Percentiles rank a stretch among this genome's conserved stretches.
Conservation (phyloP, 2,329 filamentous ascomycete species). For the Myriosclerotinia scirpicola region DNA sequence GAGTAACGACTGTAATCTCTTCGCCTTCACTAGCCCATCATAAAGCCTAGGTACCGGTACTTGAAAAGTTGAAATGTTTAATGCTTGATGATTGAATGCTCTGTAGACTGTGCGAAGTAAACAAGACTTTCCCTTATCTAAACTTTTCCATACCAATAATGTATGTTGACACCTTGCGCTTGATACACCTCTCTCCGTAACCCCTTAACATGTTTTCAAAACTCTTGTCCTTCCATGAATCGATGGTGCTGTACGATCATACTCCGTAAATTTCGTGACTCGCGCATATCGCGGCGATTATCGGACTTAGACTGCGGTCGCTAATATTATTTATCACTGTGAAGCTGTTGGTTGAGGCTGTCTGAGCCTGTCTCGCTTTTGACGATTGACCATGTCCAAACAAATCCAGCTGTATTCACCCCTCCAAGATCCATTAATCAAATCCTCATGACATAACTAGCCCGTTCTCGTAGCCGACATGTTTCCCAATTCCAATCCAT, state of each 20-base stretch:
- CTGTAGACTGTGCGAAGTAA: not conserved
- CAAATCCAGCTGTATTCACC: slow-evolving; percentile 5
- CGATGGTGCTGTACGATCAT: not conserved
- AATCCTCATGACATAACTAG: not conserved
- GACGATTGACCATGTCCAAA: not conserved
- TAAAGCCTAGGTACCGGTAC: too few relatives aligned
- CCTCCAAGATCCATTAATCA: slow-evolving; percentile 4
- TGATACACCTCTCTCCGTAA: not conserved
- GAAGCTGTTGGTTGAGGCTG: not conserved
- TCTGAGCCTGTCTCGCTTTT: slow-evolving; percentile 1
- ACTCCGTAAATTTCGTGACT: slow-evolving; percentile 6
- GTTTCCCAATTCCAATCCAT: not conserved
- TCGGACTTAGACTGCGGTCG: slow-evolving; percentile 9
- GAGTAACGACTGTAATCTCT: not conserved
- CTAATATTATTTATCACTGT: not conserved
- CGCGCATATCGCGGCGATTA: slow-evolving; percentile 17
- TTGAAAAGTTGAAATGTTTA: too few relatives aligned
- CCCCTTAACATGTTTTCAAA: not conserved
- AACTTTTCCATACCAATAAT: not conserved
- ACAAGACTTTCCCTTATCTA: not conserved
- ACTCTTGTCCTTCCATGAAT: not conserved
- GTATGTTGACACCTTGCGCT: not conserved
- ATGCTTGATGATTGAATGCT: not conserved
- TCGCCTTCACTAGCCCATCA: too few relatives aligned
- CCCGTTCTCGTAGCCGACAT: slow-evolving; percentile 4